These are phyloP conservation scores for Hirsutella minnesotensis DNA, from an alignment of 2,329 filamentous ascomycete species.

Conservation along the genomic window DNA sequence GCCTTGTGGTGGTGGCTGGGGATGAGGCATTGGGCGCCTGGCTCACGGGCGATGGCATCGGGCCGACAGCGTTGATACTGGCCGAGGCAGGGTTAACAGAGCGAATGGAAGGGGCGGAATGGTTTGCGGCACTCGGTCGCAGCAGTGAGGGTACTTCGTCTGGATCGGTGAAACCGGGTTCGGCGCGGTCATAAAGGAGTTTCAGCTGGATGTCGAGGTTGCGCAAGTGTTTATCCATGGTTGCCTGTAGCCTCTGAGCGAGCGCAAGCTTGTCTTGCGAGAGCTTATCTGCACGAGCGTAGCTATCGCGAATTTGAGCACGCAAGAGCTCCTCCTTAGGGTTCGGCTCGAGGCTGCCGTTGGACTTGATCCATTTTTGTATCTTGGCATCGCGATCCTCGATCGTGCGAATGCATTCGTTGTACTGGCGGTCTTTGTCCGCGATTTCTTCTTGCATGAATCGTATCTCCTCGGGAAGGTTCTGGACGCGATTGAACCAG, in stretches of 20 bases:
- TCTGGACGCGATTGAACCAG: conserved; percentile 63
- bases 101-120: conserved; percentile 26
- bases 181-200: conserved; percentile 45
- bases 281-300: conserved; percentile 54
- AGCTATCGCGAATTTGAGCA: conserved; percentile 56
- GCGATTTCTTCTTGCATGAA: conserved; percentile 76
- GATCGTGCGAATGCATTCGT: conserved; percentile 57
- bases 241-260: conserved; percentile 48
- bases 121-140: conserved; percentile 44
- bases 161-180: conserved; percentile 49
- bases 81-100: conserved; percentile 29
- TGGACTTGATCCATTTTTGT: conserved; percentile 69
- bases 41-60: conserved; percentile 13
- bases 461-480: conserved; percentile 70
- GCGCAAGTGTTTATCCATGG: conserved; percentile 50
- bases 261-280: conserved; percentile 65
- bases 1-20: conserved; percentile 29
- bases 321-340: conserved; percentile 62
- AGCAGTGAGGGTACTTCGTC: conserved; percentile 52
- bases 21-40: conserved; percentile 22
- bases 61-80: conserved; percentile 15
- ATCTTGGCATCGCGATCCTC: conserved; percentile 61
- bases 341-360: conserved; percentile 62
- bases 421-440: conserved; percentile 64
- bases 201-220: conserved; percentile 54